Evolutionary conservation across 1,139 yeast genomes (phyloP), one percentile per base, ranked within the genome.

Genomic region (Magnusiomyces clavatus): DNA sequence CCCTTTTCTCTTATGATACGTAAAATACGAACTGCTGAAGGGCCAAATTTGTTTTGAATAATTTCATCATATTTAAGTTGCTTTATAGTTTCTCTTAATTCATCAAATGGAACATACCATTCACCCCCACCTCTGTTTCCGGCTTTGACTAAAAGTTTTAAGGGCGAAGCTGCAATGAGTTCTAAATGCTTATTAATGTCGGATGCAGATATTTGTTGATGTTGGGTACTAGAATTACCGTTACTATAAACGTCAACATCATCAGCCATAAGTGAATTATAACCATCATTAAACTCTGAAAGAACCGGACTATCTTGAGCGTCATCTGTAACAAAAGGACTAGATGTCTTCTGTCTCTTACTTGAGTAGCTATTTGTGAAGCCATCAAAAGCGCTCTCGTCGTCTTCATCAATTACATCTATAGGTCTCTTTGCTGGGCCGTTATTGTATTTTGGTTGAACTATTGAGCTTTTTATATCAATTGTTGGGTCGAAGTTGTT

Each of bases 1-100:
- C 82, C 81, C 61, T 81, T 76, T 6, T 77, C 77, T 57, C 83
- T 76, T 46, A 87, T 75, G 59, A 92, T 82, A 58, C 90, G 76
- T 56, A 87, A 71, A 8, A 87, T 72, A 51, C 94, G 75, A 55
- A 77, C 68, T 0, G 89, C 81, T 19, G 81, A 75, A 12, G 74
- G 69, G 2, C 75, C 76, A 52, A 60, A 65, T 50, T 64, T 64
- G 52, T 65, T 63, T 44, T 80, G 76, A 47, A 86, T 71, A 35
- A 85, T 66, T 31, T 78, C 73, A 56, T 86, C 94, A 63, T 78
- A 83, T 17, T 80, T 78, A 50, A 73, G 70, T 44, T 77, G 77
- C 60, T 80, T 79, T 40, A 86, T 58, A 3, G 61, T 60, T 3
- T 60, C 64, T 3, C 64, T 57, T n/a, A 68, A 60, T 13, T 59